Base-by-base conservation (phyloP, 495 filamentous ascomycete species). In the Aspergillus diversus region DNA sequence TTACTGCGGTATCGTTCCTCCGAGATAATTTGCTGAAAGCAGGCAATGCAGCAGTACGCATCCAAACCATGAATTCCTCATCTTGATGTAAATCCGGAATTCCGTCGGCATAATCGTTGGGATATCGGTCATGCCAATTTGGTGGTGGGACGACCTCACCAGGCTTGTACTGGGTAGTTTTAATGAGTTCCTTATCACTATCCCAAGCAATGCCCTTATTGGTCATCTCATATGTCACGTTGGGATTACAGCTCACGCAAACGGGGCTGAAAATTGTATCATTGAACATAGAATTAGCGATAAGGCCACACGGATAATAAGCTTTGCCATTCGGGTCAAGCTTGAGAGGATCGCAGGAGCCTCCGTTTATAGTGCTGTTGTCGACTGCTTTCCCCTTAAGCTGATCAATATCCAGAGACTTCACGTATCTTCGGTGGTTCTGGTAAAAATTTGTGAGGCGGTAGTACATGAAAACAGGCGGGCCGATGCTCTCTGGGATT, bases 391-490 rank as follows among this genome's bases (percentile, higher is more conserved):
- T 80, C 55, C 93, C 95, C 53, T 88, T 84, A 33, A 99, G 77
- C 75, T 99, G 95, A 64, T 90, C 82, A 58, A 87, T 82, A 69
- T 93, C 89, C 63, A 96, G 85, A 1, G 92, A 97, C 66, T 90
- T 88, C 46, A 97, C 94, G 65, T 99, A 99, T 74, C 94, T 89
- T 60, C 95, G 89, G 71, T 99, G 95, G 74, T 99, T 99, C 73
- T 99, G 95, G 80, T 98, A 99, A 80, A 99, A 99, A 75, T 99
- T 96, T 47, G 92, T 93, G 46, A 99, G 86, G 57, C 90, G 89
- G 76, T 99, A 99, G 78, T 97, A 98, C 73, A 97, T 83, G 65
- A 91, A 83, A 32, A 98, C 88, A 5, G 93, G 93, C 0, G 94
- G 86, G 9, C 81, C 79, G 67, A 99, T 84, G 32, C 85, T 77